Conservation (phyloP, 805 yeast genomes). For the Lachancea nothofagi region DNA sequence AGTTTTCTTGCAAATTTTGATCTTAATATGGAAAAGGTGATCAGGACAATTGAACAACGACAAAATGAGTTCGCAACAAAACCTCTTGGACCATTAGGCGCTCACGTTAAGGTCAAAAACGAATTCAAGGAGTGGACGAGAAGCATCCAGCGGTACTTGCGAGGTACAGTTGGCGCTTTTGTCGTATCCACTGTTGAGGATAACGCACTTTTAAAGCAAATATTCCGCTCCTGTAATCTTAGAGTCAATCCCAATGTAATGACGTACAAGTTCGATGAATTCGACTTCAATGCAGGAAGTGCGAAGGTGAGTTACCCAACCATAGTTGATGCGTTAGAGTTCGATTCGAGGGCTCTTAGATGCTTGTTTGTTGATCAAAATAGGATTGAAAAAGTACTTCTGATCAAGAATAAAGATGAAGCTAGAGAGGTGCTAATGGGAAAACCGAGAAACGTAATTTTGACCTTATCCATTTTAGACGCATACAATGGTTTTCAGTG, state of each 20-base stretch:
- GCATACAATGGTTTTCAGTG: conserved; percentile 42
- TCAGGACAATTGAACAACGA: conserved; percentile 37
- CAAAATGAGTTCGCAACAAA: conserved; percentile 37
- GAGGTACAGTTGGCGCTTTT: conserved; percentile 51
- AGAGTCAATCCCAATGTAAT: conserved; percentile 46
- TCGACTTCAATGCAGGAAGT: conserved; percentile 43
- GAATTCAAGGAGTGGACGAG: conserved; percentile 52
- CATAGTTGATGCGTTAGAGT: conserved; percentile 54
- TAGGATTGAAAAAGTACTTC: conserved; percentile 51
- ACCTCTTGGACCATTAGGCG: conserved; percentile 83
- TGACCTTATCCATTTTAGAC: conserved; percentile 41
- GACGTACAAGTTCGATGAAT: conserved; percentile 29
- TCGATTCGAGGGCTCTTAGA: conserved; percentile 49
- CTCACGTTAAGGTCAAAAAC: conserved; percentile 48
- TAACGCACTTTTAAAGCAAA: conserved; percentile 37
- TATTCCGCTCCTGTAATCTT: conserved; percentile 32
- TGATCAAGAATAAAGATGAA: conserved; percentile 45
- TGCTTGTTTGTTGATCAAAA: conserved; percentile 60
- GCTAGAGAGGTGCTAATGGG: conserved; percentile 43
- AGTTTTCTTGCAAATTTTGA: conserved; percentile 47
- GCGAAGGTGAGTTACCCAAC: conserved; percentile 42
- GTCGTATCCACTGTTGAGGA: conserved; percentile 64
- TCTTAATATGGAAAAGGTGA: conserved; percentile 36
- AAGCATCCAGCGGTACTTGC: conserved; percentile 52
- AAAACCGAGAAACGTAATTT: conserved; percentile 36